These are phyloP conservation scores for Hymenotorrendiella dingleyae DNA, from an alignment of 2,329 filamentous ascomycete species.

Conservation along the genomic window DNA sequence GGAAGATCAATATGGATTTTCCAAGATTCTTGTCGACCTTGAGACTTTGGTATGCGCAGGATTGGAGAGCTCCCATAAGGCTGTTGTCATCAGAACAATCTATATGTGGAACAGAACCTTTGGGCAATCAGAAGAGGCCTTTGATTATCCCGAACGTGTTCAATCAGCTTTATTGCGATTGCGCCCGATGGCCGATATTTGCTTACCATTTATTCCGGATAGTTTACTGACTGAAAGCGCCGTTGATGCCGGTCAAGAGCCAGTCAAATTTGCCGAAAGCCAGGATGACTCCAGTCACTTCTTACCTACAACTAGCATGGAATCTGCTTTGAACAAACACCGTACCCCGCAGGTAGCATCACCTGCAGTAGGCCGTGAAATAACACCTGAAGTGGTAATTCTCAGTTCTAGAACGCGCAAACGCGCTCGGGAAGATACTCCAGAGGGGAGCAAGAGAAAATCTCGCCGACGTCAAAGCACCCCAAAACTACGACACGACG, in stretches of 20 bases:
- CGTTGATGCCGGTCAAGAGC: slow-evolving; percentile 13
- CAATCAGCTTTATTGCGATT: slow-evolving; percentile 57
- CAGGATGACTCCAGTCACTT: slow-evolving; percentile 16
- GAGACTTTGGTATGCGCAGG: slow-evolving; percentile 50
- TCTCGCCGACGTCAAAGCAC: slow-evolving; percentile 34
- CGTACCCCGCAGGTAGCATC: slow-evolving; percentile 4
- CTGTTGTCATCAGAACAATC: slow-evolving; percentile 49
- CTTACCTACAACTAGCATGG: slow-evolving; percentile 10
- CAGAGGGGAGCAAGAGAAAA: slow-evolving; percentile 32
- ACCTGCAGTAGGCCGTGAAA: slow-evolving; percentile 4
- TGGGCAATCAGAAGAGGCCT: slow-evolving; percentile 44
- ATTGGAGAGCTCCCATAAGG: slow-evolving; percentile 50
- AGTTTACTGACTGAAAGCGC: slow-evolving; percentile 30
- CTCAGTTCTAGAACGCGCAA: slow-evolving; percentile 13
- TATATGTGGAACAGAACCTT: slow-evolving; percentile 67
- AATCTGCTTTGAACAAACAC: slow-evolving; percentile 8
- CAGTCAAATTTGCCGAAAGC: slow-evolving; percentile 36
- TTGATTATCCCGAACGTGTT: slow-evolving; percentile 61
- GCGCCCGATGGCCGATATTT: slow-evolving; percentile 46
- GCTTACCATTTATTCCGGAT: slow-evolving; percentile 41
- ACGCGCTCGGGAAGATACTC: slow-evolving; percentile 22
- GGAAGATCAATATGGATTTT: slow-evolving; percentile 29
- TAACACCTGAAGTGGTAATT: slow-evolving; percentile 23
- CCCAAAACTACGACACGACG: slow-evolving; percentile 63
- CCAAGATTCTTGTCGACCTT: slow-evolving; percentile 45